Conservation (phyloP, 2,329 filamentous ascomycete genomes). For the Beauveria rudraprayagi region DNA sequence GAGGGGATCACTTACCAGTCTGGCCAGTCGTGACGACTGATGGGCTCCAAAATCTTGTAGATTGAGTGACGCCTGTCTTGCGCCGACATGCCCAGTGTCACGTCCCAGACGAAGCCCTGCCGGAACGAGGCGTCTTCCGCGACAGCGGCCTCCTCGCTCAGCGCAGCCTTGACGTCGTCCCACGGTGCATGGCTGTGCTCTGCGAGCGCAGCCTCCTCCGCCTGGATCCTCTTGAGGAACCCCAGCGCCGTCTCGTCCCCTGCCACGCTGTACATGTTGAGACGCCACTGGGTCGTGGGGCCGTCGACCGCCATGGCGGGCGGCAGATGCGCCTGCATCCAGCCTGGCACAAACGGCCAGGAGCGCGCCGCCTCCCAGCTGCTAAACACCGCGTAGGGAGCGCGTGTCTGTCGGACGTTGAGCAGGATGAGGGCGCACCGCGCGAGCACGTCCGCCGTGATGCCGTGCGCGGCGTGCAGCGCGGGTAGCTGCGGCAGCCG, state of each 20-base stretch:
- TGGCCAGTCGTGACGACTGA: conserved; percentile 29
- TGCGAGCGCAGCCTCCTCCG: conserved; percentile 19
- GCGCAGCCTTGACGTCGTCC: conserved; percentile 23
- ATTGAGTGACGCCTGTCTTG: conserved; percentile 13
- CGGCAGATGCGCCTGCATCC: conserved; percentile 27
- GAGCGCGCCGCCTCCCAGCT: conserved; percentile 27
- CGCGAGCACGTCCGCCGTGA: conserved; percentile 23
- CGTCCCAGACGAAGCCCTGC: conserved; percentile 32
- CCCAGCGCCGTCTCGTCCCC: conserved; percentile 19
- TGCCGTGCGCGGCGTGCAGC: conserved; percentile 16
- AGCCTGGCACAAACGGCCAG: conserved; percentile 30
- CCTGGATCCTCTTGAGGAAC: conserved; percentile 21
- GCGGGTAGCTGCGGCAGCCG: conserved; percentile 18
- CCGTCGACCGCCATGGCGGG: conserved; percentile 30
- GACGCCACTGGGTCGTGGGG: conserved; percentile 27
- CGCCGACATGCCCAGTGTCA: conserved; percentile 23
- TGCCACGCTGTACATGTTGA: conserved; percentile 26
- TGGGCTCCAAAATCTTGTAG: conserved; percentile 21
- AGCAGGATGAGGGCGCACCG: conserved; percentile 26
- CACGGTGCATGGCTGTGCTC: conserved; percentile 27
- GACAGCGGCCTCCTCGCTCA: conserved; percentile 25
- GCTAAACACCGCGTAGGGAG: conserved; percentile 25
- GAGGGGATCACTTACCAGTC: conserved; percentile 24
- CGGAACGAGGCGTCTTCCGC: conserved; percentile 27
- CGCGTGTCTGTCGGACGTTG: conserved; percentile 25